These are phyloP conservation scores for Saccharomyces hybrid DNA, from an alignment of 1,139 yeast genomes.

Conservation along the genomic window DNA sequence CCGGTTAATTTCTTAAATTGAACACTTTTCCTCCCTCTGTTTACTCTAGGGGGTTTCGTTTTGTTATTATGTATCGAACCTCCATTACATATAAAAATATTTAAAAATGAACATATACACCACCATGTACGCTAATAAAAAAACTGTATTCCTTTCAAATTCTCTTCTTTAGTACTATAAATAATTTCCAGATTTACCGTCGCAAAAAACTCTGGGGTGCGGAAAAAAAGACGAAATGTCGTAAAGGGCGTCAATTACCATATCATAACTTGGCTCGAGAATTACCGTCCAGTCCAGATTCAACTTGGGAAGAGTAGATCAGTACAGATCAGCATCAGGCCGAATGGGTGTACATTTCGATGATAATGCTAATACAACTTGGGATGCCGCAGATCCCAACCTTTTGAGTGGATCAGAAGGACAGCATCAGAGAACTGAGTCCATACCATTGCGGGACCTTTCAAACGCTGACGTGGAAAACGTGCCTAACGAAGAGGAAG, in stretches of 20 bases:
- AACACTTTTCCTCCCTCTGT: neutral
- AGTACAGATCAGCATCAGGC: neutral
- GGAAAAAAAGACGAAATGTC: neutral
- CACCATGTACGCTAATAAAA: neutral
- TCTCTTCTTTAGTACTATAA: neutral
- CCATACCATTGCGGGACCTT: slow-evolving; percentile 1
- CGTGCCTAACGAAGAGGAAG: neutral
- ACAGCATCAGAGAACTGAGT: neutral
- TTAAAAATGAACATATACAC: neutral
- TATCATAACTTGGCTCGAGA: too few relatives aligned
- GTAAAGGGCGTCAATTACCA: neutral
- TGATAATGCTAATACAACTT: neutral
- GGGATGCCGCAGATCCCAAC: neutral
- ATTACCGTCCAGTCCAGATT: neutral
- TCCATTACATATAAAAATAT: neutral
- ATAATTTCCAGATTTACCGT: neutral
- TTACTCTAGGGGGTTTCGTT: neutral
- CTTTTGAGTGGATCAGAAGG: neutral
- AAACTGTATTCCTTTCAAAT: neutral
- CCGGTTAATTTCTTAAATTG: slow-evolving; percentile 49
- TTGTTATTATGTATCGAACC: neutral
- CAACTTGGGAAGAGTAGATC: neutral
- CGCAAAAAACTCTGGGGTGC: slow-evolving; percentile 1
- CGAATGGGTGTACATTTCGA: neutral
- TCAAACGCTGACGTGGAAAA: slow-evolving; percentile 1